Evolutionary conservation across 768 basidiomycete species (phyloP).

Genomic region (Flagelloscypha sp.): DNA sequence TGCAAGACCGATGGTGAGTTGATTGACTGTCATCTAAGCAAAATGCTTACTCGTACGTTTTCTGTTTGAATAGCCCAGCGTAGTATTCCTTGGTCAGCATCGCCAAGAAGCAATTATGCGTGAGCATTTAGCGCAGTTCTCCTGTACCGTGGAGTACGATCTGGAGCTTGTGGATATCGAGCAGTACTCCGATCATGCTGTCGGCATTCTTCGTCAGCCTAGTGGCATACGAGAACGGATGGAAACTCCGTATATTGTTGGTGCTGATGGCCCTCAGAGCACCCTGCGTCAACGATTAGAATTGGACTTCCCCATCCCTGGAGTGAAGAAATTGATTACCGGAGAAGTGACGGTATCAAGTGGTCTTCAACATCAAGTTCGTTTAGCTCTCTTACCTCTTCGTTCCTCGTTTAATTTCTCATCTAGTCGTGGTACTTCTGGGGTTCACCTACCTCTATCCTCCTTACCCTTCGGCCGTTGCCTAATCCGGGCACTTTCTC

Average conservation of each 20-base stretch:
- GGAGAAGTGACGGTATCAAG: conserved; percentile 4
- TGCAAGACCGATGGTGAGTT: conserved; percentile 19
- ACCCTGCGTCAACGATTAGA: conserved; percentile 20
- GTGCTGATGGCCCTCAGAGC: conserved; percentile 19
- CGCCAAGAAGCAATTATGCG: conserved; percentile 19
- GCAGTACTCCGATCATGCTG: conserved; percentile 16
- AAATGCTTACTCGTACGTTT: conserved; percentile 6
- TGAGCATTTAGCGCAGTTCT: conserved; percentile 11
- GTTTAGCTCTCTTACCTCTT: too few relatives aligned
- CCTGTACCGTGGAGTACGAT: conserved; percentile 17
- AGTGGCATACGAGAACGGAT: conserved; percentile 3
- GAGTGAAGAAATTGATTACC: conserved; percentile 1
- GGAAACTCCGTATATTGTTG: conserved; percentile 13
- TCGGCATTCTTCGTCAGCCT: conserved; percentile 11
- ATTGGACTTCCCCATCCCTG: conserved; percentile 14
- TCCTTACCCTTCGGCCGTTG: too few relatives aligned
- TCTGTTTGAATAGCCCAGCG: conserved; percentile 18
- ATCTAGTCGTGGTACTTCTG: too few relatives aligned
- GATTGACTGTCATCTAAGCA: background rate
- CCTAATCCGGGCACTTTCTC: too few relatives aligned
- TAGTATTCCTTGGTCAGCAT: conserved; percentile 18
- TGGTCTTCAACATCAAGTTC: too few relatives aligned
- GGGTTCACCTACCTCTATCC: too few relatives aligned
- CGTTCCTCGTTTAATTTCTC: too few relatives aligned
- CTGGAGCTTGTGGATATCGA: conserved; percentile 17